Percentiles rank a stretch among this genome's conserved stretches.
Conservation (phyloP, 1,139 yeast species). For the Entelexis sorbosivorans region DNA sequence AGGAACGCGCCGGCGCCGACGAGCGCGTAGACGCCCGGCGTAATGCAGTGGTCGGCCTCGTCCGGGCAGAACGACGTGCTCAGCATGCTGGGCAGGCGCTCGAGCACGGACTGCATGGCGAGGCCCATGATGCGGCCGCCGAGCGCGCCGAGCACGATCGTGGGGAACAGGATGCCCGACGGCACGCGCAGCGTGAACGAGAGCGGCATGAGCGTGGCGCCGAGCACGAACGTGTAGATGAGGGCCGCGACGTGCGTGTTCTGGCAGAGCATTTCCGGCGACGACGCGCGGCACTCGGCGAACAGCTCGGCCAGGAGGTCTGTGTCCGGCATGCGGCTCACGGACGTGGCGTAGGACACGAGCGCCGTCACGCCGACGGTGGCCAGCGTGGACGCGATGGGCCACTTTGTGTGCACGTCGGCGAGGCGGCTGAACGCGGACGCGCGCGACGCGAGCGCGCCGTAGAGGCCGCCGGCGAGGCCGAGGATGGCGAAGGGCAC, state of each 20-base stretch:
- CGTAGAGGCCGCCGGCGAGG: conserved; percentile 55
- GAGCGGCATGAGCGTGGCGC: conserved; percentile 48
- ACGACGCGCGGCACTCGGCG: conserved; percentile 43
- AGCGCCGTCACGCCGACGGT: conserved; percentile 44
- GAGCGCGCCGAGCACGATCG: conserved; percentile 59
- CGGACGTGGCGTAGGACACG: conserved; percentile 44
- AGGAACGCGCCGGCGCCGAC: conserved; percentile 96
- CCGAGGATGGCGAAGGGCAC: conserved; percentile 62
- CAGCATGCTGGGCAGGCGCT: conserved; percentile 26
- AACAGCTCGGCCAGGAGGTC: conserved; percentile 49
- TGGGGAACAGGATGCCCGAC: conserved; percentile 67
- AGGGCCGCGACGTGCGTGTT: conserved; percentile 30
- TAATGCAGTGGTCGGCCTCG: conserved; percentile 44
- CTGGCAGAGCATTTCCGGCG: conserved; percentile 29
- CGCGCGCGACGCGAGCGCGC: conserved; percentile 32
- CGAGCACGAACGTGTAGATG: conserved; percentile 40
- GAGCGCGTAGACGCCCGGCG: conserved; percentile 90
- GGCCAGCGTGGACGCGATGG: conserved; percentile 29
- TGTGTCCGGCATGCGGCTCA: conserved; percentile 43
- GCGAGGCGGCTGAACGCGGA: neutral
- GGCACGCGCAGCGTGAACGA: conserved; percentile 59
- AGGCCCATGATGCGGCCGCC: conserved; percentile 61
- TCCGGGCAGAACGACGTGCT: conserved; percentile 36
- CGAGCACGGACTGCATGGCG: conserved; percentile 34
- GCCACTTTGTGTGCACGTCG: conserved; percentile 4